These are phyloP conservation scores for Balakata baccata DNA, from an alignment of 345 rosid genomes.

Conservation along the genomic window DNA sequence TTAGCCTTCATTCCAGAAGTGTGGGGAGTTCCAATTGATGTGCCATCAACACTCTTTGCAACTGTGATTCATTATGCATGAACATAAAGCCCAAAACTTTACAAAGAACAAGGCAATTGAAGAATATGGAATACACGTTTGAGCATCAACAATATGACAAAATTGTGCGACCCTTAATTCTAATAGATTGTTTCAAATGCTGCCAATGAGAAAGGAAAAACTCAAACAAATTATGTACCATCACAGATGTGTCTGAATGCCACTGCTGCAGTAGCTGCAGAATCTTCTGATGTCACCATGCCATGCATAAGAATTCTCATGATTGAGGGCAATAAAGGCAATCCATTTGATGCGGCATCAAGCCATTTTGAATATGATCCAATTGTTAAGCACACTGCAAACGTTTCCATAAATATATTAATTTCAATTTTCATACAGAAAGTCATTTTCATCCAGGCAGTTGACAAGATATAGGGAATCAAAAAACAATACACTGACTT, in stretches of 20 bases:
- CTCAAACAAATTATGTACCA: slow-evolving; percentile 41
- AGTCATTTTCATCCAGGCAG: slow-evolving; percentile 2
- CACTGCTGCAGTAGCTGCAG: slow-evolving; percentile 97
- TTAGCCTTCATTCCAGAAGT: not conserved
- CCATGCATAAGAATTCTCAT: slow-evolving; percentile 72
- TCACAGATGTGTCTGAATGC: slow-evolving; percentile 93
- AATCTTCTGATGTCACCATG: slow-evolving; percentile 93
- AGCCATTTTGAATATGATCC: slow-evolving; percentile 99
- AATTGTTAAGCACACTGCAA: slow-evolving; percentile 90
- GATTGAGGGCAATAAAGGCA: slow-evolving; percentile 68
- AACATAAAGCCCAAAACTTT: not conserved
- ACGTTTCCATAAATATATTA: slow-evolving; percentile 11
- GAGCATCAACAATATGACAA: not conserved
- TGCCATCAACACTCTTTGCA: slow-evolving; percentile 8
- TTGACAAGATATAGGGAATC: not conserved
- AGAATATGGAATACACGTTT: not conserved
- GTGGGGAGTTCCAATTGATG: not conserved
- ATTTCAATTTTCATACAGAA: slow-evolving; percentile 3
- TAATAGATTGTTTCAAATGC: not conserved
- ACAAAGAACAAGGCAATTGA: not conserved
- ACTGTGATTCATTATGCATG: not conserved
- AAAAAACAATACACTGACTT: slow-evolving; percentile 6
- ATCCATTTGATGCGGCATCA: slow-evolving; percentile 66
- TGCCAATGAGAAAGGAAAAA: not conserved
- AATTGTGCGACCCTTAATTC: not conserved